Evolutionary conservation across 2,329 filamentous ascomycete species (phyloP).

Genomic region (Aspergillus brasiliensis): DNA sequence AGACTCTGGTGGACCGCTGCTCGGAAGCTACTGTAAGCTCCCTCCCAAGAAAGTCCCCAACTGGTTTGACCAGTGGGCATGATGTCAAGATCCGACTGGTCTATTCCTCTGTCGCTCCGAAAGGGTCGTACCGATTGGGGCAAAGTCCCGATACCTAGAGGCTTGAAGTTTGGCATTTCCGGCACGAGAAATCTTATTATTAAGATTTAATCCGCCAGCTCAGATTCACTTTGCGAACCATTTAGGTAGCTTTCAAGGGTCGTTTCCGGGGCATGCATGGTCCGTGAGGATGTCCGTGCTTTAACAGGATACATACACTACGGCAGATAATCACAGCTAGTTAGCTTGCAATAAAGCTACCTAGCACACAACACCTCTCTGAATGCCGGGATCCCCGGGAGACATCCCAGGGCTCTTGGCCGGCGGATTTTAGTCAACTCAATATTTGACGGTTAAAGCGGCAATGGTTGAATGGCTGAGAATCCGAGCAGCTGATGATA

Average conservation of each 20-base stretch:
- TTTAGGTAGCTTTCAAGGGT: background rate
- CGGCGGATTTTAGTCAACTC: background rate
- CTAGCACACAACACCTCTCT: background rate
- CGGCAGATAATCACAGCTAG: background rate
- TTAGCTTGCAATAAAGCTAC: background rate
- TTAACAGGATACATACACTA: constrained; percentile 3
- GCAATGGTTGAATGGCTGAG: background rate
- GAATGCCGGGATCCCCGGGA: background rate
- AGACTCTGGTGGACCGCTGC: background rate
- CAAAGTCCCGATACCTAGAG: background rate
- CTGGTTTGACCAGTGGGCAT: background rate
- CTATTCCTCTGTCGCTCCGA: background rate
- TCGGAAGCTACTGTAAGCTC: background rate
- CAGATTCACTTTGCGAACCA: background rate
- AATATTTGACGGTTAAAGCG: background rate
- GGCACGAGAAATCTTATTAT: constrained; percentile 1
- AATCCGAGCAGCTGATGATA: background rate
- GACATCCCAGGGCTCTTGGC: background rate
- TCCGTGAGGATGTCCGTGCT: constrained; percentile 20
- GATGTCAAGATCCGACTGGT: constrained; percentile 7
- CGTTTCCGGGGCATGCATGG: constrained; percentile 11
- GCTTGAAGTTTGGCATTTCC: background rate
- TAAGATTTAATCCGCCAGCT: background rate
- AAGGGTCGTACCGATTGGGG: background rate
- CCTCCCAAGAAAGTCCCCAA: background rate